phyloP scores from a whole-genome alignment of 345 rosid species.

The Eucalyptus victrix region DNA sequence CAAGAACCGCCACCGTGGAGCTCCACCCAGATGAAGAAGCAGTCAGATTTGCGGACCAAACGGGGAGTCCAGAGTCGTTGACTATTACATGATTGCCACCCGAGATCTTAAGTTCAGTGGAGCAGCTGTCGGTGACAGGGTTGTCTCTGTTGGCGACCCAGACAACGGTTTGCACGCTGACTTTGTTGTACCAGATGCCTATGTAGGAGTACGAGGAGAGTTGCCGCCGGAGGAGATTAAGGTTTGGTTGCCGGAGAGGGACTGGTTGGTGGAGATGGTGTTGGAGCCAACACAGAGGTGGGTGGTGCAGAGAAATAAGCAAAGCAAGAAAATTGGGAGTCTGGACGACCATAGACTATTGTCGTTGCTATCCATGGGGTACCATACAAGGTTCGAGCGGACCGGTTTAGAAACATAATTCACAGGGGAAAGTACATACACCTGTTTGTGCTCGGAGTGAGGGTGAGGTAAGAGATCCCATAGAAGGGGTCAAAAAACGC shows the following conservation, averaged over 20 bases:
- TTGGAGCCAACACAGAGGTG: too few relatives aligned
- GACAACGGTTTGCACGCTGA: constrained; percentile 24
- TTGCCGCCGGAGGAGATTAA: constrained; percentile 29
- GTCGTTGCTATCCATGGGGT: too few relatives aligned
- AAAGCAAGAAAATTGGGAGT: too few relatives aligned
- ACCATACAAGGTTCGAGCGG: too few relatives aligned
- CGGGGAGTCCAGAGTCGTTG: constrained; percentile 21
- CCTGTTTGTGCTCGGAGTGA: too few relatives aligned
- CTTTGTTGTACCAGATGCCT: constrained; percentile 49
- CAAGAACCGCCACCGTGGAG: constrained; percentile 31
- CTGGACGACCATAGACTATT: too few relatives aligned
- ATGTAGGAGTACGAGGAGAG: constrained; percentile 55
- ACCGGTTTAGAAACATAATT: too few relatives aligned
- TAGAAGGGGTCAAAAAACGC: too few relatives aligned
- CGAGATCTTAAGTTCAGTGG: constrained; percentile 42
- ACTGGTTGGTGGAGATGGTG: too few relatives aligned
- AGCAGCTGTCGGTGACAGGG: constrained; percentile 27
- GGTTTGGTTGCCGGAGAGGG: neutral
- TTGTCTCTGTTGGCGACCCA: constrained; percentile 79
- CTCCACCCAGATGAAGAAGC: constrained; percentile 10
- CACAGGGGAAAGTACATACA: too few relatives aligned
- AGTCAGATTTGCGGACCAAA: constrained; percentile 62
- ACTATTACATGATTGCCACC: constrained; percentile 50
- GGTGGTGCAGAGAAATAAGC: too few relatives aligned
- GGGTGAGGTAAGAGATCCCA: too few relatives aligned